phyloP scores from a whole-genome alignment of 139 green algal genomes.

The Spirogloea muscicola region DNA sequence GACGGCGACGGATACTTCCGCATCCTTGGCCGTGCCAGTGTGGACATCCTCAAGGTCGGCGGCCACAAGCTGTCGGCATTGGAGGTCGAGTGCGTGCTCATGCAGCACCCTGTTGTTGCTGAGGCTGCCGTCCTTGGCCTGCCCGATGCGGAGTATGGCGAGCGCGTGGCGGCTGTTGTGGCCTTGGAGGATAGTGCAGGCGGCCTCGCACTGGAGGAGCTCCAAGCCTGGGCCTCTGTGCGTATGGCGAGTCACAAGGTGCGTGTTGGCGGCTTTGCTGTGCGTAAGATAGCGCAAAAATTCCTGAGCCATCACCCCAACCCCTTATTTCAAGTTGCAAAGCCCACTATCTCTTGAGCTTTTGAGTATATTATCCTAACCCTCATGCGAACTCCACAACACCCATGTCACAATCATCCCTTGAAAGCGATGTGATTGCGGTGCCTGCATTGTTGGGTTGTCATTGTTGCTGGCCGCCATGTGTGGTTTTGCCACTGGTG shows the following conservation, averaged over 20 bases:
- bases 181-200: neutral
- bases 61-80: slow-evolving; percentile 83
- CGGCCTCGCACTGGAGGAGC: slow-evolving; percentile 10
- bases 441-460: no score
- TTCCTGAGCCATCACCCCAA: no score
- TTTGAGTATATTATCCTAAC: no score
- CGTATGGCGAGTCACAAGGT: slow-evolving; percentile 72
- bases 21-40: slow-evolving; percentile 73
- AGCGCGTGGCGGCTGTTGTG: slow-evolving; percentile 67
- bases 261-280: no score
- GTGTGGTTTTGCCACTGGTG: no score
- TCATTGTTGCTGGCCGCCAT: no score
- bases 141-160: slow-evolving; percentile 67
- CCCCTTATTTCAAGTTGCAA: no score
- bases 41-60: slow-evolving; percentile 93
- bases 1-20: slow-evolving; percentile 59
- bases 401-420: no score
- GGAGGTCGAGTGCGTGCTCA: slow-evolving; percentile 71
- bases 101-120: slow-evolving; percentile 62
- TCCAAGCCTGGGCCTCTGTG: slow-evolving; percentile 45
- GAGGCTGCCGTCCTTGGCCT: slow-evolving; percentile 85
- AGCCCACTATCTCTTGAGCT: no score
- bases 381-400: no score
- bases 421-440: no score
- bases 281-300: no score